Conservation (phyloP, 2,329 filamentous ascomycete species). For the Cryphonectria naterciae region DNA sequence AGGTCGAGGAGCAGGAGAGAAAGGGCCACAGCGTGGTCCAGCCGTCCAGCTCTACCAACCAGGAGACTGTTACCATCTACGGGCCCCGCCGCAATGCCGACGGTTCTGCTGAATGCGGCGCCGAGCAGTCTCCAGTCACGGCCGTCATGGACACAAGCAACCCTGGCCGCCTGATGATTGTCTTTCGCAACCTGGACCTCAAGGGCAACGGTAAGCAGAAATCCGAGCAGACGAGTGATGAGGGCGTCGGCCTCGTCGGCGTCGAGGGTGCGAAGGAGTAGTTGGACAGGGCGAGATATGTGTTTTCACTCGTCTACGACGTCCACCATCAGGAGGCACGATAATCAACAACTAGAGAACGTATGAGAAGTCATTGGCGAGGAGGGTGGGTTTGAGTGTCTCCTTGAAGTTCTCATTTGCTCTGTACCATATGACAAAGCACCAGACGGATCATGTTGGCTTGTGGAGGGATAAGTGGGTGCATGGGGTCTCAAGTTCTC, state of each 20-base stretch:
- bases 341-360: background rate
- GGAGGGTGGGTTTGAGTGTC: background rate
- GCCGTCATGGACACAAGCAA: background rate
- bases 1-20: background rate
- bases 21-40: background rate
- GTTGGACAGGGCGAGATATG: background rate
- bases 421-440: background rate
- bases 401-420: background rate
- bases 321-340: background rate
- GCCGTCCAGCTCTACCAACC: no score
- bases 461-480: background rate
- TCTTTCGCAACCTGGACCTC: slow-evolving; percentile 16
- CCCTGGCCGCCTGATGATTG: slow-evolving; percentile 17
- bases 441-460: background rate
- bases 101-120: background rate
- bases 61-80: slow-evolving; percentile 5
- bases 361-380: background rate
- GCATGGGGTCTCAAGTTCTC: background rate
- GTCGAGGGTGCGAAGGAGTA: background rate
- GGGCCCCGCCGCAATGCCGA: slow-evolving; percentile 2
- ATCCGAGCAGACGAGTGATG: background rate
- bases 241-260: background rate
- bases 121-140: background rate
- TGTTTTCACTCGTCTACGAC: background rate
- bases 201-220: slow-evolving; percentile 5